Conservation (phyloP, 495 filamentous ascomycete species). For the Pseudomonodictys pantanalensis region DNA sequence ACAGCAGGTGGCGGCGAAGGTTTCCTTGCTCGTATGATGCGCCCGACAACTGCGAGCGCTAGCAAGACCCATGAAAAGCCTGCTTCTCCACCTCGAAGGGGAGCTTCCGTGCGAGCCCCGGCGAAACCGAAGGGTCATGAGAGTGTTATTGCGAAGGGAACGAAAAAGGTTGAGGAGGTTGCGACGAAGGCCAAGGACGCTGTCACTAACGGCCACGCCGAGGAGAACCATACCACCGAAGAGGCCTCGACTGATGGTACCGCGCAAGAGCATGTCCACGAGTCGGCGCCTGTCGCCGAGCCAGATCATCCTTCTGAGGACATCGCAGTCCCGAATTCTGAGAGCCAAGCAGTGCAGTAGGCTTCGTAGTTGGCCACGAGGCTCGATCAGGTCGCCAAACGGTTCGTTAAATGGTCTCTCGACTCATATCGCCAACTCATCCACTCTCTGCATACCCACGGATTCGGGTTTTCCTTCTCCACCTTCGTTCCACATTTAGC, state of each 20-base stretch:
- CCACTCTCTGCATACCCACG: too few species aligned
- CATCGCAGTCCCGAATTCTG: not conserved
- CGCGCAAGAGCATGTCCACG: not conserved
- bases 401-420: too few species aligned
- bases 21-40: constrained; percentile 91
- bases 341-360: too few species aligned
- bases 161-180: constrained; percentile 24
- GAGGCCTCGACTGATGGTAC: not conserved
- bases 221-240: not conserved
- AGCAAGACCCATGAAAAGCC: constrained; percentile 74
- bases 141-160: constrained; percentile 21
- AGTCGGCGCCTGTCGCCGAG: not conserved
- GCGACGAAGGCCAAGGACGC: constrained; percentile 25
- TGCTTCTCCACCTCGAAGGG: constrained; percentile 23
- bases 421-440: too few species aligned
- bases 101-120: constrained; percentile 8
- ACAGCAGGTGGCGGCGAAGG: constrained; percentile 53
- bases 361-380: too few species aligned
- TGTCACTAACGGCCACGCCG: constrained; percentile 19
- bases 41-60: constrained; percentile 75
- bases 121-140: constrained; percentile 17
- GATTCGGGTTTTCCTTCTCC: too few species aligned
- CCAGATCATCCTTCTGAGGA: not conserved
- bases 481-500: too few species aligned
- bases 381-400: too few species aligned